phyloP scores from a whole-genome alignment of 305 asterid species.

The Ilex paraguariensis region DNA sequence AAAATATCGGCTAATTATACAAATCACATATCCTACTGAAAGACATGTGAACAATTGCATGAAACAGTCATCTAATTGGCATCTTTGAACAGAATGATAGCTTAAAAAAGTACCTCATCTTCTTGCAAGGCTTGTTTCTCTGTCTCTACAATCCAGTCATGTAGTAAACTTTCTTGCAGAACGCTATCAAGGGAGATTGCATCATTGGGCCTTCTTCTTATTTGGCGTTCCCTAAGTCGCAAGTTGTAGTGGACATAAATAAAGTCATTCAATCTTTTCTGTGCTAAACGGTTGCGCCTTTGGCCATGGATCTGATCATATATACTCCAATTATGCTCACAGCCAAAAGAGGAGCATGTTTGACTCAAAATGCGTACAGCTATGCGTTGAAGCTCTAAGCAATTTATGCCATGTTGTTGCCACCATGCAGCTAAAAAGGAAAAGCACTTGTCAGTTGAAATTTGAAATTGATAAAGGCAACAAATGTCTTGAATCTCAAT shows the following conservation, averaged over 20 bases:
- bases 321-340: constrained; percentile 90
- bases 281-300: constrained; percentile 62
- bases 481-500: not conserved
- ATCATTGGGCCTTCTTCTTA: constrained; percentile 57
- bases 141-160: constrained; percentile 76
- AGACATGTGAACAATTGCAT: not conserved
- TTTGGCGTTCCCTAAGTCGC: constrained; percentile 86
- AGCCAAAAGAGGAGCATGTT: constrained; percentile 82
- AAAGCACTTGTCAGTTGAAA: constrained; percentile 23
- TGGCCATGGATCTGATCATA: constrained; percentile 66
- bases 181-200: constrained; percentile 48
- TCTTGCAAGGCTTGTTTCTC: constrained; percentile 64
- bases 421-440: constrained; percentile 85
- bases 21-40: too few species aligned
- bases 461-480: constrained; percentile 10
- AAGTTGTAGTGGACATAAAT: constrained; percentile 79
- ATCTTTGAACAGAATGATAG: constrained; percentile 1
- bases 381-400: constrained; percentile 84
- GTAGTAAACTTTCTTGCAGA: constrained; percentile 64
- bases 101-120: constrained; percentile 62
- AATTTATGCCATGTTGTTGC: constrained; percentile 93
- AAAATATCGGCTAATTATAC: too few species aligned
- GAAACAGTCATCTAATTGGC: constrained; percentile 6
- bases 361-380: constrained; percentile 92
- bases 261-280: constrained; percentile 63